phyloP scores from a whole-genome alignment of 2,329 filamentous ascomycete species.

The Venturiaceae sp. region DNA sequence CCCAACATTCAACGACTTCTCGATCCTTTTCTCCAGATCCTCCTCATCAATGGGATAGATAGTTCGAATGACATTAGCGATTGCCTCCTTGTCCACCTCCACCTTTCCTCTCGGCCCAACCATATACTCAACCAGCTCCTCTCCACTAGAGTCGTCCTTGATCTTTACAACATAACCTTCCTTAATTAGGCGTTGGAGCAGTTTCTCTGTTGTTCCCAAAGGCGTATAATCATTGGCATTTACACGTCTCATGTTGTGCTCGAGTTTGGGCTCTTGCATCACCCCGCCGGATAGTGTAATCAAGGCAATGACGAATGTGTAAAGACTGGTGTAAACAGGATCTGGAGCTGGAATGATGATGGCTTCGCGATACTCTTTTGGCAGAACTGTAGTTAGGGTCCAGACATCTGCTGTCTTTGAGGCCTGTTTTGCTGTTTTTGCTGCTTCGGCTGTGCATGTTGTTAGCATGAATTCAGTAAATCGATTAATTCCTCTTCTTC shows the following conservation, averaged over 20 bases:
- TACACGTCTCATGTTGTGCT: slow-evolving; percentile 62
- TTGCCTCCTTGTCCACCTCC: slow-evolving; percentile 70
- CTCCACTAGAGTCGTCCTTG: slow-evolving; percentile 59
- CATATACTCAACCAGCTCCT: slow-evolving; percentile 70
- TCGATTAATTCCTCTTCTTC: background rate
- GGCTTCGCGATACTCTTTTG: slow-evolving; percentile 52
- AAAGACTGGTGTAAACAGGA: slow-evolving; percentile 71
- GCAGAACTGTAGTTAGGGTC: slow-evolving; percentile 66
- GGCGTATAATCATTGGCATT: slow-evolving; percentile 69
- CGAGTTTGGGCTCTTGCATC: slow-evolving; percentile 69
- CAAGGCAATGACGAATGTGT: slow-evolving; percentile 67
- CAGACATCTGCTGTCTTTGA: slow-evolving; percentile 56
- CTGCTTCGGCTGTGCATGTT: slow-evolving; percentile 32
- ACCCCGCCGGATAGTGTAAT: slow-evolving; percentile 64
- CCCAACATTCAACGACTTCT: slow-evolving; percentile 19
- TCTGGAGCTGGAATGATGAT: slow-evolving; percentile 65
- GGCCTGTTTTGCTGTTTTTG: slow-evolving; percentile 41
- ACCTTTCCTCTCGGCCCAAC: slow-evolving; percentile 78
- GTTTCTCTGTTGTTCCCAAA: slow-evolving; percentile 60
- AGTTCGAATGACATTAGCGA: slow-evolving; percentile 55
- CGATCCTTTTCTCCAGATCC: slow-evolving; percentile 17
- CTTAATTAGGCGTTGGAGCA: slow-evolving; percentile 64
- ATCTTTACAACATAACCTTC: slow-evolving; percentile 75
- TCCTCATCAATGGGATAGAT: slow-evolving; percentile 36
- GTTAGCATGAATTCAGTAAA: slow-evolving; percentile 5